phyloP scores from a whole-genome alignment of 1,284 basidiomycete species.

The Chalciporus sp. region DNA sequence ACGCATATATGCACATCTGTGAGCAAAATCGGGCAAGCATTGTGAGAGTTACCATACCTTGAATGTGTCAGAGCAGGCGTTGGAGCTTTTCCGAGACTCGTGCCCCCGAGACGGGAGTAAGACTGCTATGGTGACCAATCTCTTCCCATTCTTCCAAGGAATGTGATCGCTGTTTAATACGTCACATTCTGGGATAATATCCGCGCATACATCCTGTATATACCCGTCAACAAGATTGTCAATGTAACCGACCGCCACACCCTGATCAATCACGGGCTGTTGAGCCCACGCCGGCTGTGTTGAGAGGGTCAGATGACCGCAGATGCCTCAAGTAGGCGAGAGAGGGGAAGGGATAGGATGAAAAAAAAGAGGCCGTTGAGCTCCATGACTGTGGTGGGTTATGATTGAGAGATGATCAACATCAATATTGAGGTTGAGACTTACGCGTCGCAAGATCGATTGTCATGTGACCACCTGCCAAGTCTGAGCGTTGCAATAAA shows the following conservation, averaged over 20 bases:
- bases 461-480: no score
- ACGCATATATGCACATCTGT: conserved; percentile 9
- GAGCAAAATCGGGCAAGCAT: background rate
- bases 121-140: background rate
- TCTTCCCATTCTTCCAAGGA: background rate
- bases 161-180: background rate
- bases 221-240: background rate
- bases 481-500: no score
- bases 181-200: background rate
- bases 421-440: no score
- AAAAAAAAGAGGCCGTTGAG: no score
- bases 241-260: background rate
- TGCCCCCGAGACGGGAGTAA: background rate
- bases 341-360: no score
- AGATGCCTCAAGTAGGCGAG: no score
- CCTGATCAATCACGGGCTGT: no score
- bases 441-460: no score
- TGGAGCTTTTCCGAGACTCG: background rate
- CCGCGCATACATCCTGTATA: conserved; percentile 17
- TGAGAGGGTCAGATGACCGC: no score
- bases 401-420: no score
- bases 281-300: no score
- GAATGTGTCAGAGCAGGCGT: conserved; percentile 7
- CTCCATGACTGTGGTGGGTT: no score
- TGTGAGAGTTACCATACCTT: conserved; percentile 9